Conservation (phyloP, 306 rosid genomes). For the Betula pendula region DNA sequence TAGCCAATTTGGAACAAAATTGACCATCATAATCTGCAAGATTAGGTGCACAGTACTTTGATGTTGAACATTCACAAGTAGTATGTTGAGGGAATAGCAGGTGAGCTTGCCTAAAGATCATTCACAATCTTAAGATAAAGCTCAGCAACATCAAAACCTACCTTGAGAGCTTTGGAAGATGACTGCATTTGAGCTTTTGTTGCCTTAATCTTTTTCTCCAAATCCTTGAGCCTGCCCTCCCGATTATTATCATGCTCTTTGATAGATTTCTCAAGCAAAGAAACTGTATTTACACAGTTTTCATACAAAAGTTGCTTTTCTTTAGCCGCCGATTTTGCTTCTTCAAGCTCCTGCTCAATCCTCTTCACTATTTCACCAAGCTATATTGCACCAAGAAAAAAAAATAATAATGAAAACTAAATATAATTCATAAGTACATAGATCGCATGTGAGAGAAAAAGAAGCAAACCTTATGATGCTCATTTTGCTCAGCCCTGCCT, state of each 20-base stretch:
- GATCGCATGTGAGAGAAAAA: constrained; percentile 11
- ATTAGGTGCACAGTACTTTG: background rate
- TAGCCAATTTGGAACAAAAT: background rate
- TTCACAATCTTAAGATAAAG: background rate
- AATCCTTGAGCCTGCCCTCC: constrained; percentile 71
- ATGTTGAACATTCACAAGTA: background rate
- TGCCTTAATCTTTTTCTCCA: constrained; percentile 78
- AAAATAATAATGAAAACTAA: background rate
- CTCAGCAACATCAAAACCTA: constrained; percentile 29
- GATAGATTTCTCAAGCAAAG: constrained; percentile 77
- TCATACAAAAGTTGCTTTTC: constrained; percentile 61
- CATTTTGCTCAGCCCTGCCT: constrained; percentile 92
- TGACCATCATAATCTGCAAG: background rate
- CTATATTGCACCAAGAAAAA: constrained; percentile 38
- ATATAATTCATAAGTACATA: background rate
- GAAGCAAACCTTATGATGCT: constrained; percentile 84
- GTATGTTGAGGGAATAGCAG: constrained; percentile 7
- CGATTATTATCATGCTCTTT: constrained; percentile 78
- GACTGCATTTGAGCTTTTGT: constrained; percentile 81
- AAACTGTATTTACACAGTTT: constrained; percentile 60
- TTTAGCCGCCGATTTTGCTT: constrained; percentile 62
- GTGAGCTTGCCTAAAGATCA: constrained; percentile 16
- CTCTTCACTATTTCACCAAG: constrained; percentile 89
- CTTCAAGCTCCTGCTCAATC: constrained; percentile 82
- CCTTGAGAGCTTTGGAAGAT: constrained; percentile 80